Percentiles rank a stretch among this genome's conserved stretches.
Conservation (phyloP, 176 grass and related monocot genomes). For the Lolium multiflorum region DNA sequence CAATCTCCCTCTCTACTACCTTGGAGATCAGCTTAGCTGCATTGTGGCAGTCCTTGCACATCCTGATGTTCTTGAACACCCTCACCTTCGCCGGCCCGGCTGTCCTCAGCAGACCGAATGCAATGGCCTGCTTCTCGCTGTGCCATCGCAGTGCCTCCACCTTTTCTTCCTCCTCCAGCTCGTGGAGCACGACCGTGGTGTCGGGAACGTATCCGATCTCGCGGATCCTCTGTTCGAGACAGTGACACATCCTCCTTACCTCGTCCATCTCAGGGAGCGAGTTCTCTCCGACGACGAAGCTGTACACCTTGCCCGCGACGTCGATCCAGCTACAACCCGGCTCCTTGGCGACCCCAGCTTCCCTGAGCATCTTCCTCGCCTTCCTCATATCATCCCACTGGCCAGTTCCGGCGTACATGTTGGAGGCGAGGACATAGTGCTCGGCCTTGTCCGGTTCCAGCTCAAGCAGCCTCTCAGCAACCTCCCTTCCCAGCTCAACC, state of each 20-base stretch:
- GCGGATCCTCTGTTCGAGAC: conserved; percentile 53
- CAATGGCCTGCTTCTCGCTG: conserved; percentile 69
- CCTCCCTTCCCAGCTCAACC: conserved; percentile 48
- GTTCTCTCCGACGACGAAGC: conserved; percentile 60
- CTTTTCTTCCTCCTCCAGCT: conserved; percentile 58
- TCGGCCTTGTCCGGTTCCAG: conserved; percentile 67
- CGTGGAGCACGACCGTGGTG: conserved; percentile 52
- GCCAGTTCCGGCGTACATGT: conserved; percentile 52
- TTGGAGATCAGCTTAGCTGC: conserved; percentile 43
- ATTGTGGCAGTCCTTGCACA: conserved; percentile 63
- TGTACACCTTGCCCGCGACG: conserved; percentile 53
- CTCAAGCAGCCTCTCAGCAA: conserved; percentile 49
- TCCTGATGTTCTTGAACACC: conserved; percentile 77
- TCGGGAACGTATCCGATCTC: conserved; percentile 55
- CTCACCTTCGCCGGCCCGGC: conserved; percentile 36
- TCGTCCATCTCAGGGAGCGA: conserved; percentile 49
- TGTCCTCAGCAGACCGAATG: conserved; percentile 58
- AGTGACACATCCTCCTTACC: conserved; percentile 47
- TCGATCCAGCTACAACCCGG: conserved; percentile 76
- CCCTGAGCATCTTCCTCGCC: conserved; percentile 60
- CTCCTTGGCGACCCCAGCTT: conserved; percentile 56
- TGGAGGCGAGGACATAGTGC: conserved; percentile 73
- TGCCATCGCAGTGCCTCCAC: conserved; percentile 53
- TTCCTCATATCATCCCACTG: conserved; percentile 59
- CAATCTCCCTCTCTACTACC: conserved; percentile 28